Base-by-base conservation (phyloP, 768 basidiomycete species). In the Clitopilus passeckerianus region DNA sequence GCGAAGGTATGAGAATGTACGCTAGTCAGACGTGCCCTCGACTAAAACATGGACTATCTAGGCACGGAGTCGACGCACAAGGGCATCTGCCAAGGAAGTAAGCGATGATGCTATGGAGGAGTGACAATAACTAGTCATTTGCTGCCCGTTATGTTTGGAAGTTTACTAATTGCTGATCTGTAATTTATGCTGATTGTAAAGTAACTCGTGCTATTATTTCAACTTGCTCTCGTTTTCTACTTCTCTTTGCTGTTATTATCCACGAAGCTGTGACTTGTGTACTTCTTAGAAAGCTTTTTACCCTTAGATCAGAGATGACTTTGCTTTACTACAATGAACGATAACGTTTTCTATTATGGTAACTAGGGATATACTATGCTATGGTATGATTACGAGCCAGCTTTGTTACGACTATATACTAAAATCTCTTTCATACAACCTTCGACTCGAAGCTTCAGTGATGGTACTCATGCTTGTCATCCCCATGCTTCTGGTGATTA, bases 1-100 rank as follows among this genome's bases (percentile, higher is more conserved):
- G 64, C 67, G 18, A 65, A 63, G 63, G 67, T 68, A 50, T 12
- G 37, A 15, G n/a, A 2, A 20, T 12, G 22, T 22, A 18, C 18
- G 6, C 46, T 18, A 50, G 6, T 50, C 16, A 9, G 10, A 5
- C 46, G 5, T 5, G 4, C 22, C 3, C 3, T 12, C 5, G 37
- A 15, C 37, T 41, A 12, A 41, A 14, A 5, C 10, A n/a, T n/a
- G n/a, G 37, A 4, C n/a, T 9, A n/a, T 30, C 10, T 41, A 41
- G 37, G 10, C 37, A 41, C 16, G 46, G 9, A 22, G 46, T 50
- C 46, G 46, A 9, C 46, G 46, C 5, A 23, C 46, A 23, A 50
- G 46, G 20, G 46, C 46, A 12, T 23, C 46, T 5, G 20, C 46
- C 46, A 50, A 50, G 46, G 15, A 50, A 23, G 46, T 9, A 2